Conservation (phyloP, 2,329 filamentous ascomycete genomes). For the Calonectria pseudoreteaudii region DNA sequence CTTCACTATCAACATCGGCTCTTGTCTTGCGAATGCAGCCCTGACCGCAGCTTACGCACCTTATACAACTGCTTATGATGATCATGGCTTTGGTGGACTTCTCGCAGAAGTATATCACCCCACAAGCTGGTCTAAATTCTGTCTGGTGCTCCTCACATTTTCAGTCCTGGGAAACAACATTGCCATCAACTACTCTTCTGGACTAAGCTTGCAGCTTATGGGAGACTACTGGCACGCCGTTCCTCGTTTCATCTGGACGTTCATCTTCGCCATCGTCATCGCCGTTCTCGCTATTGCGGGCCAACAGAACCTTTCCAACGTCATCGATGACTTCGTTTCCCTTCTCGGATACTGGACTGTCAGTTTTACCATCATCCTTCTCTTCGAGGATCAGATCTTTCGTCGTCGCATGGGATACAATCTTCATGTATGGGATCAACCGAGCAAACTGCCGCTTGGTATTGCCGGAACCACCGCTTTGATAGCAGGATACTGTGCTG, state of each 20-base stretch:
- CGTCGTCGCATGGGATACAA: conserved; percentile 32
- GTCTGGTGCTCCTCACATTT: conserved; percentile 19
- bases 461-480: conserved; percentile 30
- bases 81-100: conserved; percentile 15
- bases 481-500: conserved; percentile 27
- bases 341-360: conserved; percentile 38
- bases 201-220: conserved; percentile 33
- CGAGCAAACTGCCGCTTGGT: conserved; percentile 30
- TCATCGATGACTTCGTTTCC: conserved; percentile 35
- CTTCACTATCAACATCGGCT: conserved; percentile 3
- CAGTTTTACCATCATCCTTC: conserved; percentile 32
- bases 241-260: conserved; percentile 33
- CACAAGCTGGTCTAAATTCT: conserved; percentile 9
- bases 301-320: conserved; percentile 32
- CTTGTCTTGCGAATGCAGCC: conserved; percentile 13
- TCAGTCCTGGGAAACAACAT: conserved; percentile 24
- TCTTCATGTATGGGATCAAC: conserved; percentile 31
- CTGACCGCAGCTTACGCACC: conserved; percentile 12
- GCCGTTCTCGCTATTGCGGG: conserved; percentile 35
- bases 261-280: conserved; percentile 27
- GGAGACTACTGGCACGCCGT: conserved; percentile 35
- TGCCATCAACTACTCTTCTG: conserved; percentile 36
- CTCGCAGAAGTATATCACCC: conserved; percentile 14
- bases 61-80: conserved; percentile 6
- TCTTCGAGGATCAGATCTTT: conserved; percentile 35